Percentiles rank a stretch among this genome's conserved stretches.
Conservation (phyloP, 2,329 filamentous ascomycete genomes). For the Penicillium sp. region DNA sequence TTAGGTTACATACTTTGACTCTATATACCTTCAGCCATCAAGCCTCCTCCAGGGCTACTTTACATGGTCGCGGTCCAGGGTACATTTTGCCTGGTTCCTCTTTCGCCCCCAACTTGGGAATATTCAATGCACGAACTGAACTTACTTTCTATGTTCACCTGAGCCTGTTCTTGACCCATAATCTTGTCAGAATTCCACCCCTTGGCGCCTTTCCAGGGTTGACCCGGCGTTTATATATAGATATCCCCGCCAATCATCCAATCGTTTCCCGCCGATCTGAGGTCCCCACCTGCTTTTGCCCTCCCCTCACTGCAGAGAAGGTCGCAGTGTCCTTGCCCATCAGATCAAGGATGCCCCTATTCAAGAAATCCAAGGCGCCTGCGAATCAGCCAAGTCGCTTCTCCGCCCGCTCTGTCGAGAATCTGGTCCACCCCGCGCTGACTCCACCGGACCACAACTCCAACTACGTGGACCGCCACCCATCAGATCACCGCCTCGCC, state of each 20-base stretch:
- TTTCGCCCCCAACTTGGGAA: not conserved
- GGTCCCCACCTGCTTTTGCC: constrained; percentile 2
- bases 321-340: not conserved
- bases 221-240: not conserved
- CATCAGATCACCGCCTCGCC: constrained; percentile 6
- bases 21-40: too few species aligned
- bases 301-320: not conserved
- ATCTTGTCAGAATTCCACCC: not conserved
- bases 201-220: not conserved
- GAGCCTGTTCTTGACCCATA: too few species aligned
- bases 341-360: constrained; percentile 24
- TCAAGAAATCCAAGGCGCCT: constrained; percentile 19
- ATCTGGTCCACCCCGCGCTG: constrained; percentile 19
- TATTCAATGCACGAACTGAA: not conserved
- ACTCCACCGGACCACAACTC: constrained; percentile 18
- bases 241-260: not conserved
- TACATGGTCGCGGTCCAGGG: not conserved
- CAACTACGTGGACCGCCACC: constrained; percentile 11
- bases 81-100: not conserved
- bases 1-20: too few species aligned
- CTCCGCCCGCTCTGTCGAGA: constrained; percentile 21
- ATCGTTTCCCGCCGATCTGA: not conserved
- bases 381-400: constrained; percentile 11
- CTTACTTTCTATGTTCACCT: not conserved
- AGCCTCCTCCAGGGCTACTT: too few species aligned